Conservation (phyloP, 305 asterid species). For the Stenogyne calaminthoides region DNA sequence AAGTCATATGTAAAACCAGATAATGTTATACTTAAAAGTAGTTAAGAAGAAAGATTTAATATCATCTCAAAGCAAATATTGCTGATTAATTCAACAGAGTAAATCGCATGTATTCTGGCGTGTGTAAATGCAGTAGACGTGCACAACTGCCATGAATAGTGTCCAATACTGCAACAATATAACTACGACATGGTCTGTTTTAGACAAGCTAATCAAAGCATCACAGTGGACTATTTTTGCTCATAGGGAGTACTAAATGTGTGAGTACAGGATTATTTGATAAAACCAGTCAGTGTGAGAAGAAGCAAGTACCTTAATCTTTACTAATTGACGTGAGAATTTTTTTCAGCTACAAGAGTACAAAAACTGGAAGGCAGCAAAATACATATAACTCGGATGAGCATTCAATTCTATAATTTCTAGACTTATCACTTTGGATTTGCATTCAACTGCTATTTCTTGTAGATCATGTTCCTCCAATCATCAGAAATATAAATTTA, state of each 20-base stretch:
- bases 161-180: not conserved
- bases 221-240: not conserved
- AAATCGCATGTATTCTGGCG: not conserved
- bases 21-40: constrained; percentile 9
- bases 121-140: not conserved
- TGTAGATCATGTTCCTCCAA: constrained; percentile 19
- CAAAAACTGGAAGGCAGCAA: constrained; percentile 5
- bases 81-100: not conserved
- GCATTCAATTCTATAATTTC: constrained; percentile 2
- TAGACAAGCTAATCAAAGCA: not conserved
- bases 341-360: not conserved
- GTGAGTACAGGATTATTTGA: not conserved
- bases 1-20: constrained; percentile 19
- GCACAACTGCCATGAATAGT: not conserved
- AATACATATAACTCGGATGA: not conserved
- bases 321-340: not conserved
- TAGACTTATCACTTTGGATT: constrained; percentile 3
- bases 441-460: not conserved
- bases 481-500: constrained; percentile 9
- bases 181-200: not conserved
- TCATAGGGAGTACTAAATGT: not conserved
- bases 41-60: not conserved
- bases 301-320: not conserved
- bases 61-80: not conserved
- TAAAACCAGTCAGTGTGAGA: not conserved